These are phyloP conservation scores for Mrakiaceae sp. DNA, from an alignment of 1,284 basidiomycete genomes.

Conservation along the genomic window DNA sequence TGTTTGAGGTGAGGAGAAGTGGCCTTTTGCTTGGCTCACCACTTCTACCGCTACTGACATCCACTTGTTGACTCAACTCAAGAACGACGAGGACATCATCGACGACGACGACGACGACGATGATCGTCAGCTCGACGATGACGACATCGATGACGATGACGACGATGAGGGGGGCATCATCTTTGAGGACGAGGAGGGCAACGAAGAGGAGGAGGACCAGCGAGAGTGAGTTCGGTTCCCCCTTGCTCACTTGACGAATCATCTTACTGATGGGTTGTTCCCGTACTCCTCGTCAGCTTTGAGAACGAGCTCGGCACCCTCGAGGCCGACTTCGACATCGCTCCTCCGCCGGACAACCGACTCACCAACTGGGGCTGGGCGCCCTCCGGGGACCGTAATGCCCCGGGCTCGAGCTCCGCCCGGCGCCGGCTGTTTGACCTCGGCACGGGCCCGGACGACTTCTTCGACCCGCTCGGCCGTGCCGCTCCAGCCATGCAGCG, in stretches of 20 bases:
- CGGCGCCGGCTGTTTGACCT: no score
- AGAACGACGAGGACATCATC: background rate
- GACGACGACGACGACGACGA: background rate
- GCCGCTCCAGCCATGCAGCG: no score
- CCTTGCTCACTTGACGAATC: background rate
- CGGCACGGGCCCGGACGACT: no score
- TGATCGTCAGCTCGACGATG: background rate
- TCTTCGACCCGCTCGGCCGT: no score
- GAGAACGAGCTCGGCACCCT: constrained; percentile 10
- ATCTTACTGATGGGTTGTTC: background rate
- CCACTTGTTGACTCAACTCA: no score
- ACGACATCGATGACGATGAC: constrained; percentile 14
- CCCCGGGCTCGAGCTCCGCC: no score
- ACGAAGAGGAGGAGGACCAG: constrained; percentile 27
- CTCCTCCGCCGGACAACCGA: constrained; percentile 10
- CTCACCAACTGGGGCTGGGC: constrained; percentile 17
- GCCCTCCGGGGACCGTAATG: no score
- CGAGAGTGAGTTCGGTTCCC: constrained; percentile 17
- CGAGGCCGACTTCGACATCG: constrained; percentile 14
- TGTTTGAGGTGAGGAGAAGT: constrained; percentile 54
- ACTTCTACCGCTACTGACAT: background rate
- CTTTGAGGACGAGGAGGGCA: constrained; percentile 19
- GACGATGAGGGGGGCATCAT: constrained; percentile 2
- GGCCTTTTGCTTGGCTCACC: background rate
- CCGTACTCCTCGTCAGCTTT: background rate